Evolutionary conservation across 2,329 filamentous ascomycete species (phyloP), one percentile per base, ranked within the genome.

Genomic region (Coniochaeta sp.): DNA sequence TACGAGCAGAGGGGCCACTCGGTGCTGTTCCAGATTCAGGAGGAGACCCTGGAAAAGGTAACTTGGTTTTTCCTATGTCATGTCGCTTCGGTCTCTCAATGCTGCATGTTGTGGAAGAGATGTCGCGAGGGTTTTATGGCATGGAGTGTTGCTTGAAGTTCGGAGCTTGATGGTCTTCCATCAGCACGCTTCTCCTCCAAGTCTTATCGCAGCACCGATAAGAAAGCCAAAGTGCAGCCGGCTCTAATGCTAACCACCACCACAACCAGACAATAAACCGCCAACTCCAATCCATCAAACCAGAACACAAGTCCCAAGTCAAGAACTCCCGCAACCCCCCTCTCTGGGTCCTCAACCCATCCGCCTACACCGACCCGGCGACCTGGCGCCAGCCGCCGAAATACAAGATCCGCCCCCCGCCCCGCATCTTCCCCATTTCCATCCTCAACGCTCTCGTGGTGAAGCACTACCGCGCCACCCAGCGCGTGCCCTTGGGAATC

Each of bases 41-140:
- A 80, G 63, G 70, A 67, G 54, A 82, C 69, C 62, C 67, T 85
- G 35, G 79, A 85, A 61, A 77, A 83, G 73, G 82, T 85, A 57
- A 30, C 60, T 24, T 26, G 20, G 3, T 22, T 42, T 26, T 38
- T n/a, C n/a, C n/a, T n/a, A n/a, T n/a, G n/a, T n/a, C n/a, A n/a
- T n/a, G n/a, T n/a, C n/a, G n/a, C n/a, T n/a, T n/a, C n/a, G n/a
- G n/a, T n/a, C n/a, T n/a, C n/a, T n/a, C n/a, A n/a, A n/a, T n/a
- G n/a, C n/a, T n/a, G n/a, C n/a, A n/a, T n/a, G n/a, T n/a, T n/a
- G n/a, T n/a, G n/a, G n/a, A n/a, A n/a, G n/a, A n/a, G n/a, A n/a
- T n/a, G n/a, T n/a, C n/a, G n/a, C n/a, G n/a, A n/a, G n/a, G n/a
- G n/a, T n/a, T n/a, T n/a, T n/a, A n/a, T n/a, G n/a, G n/a, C n/a